Evolutionary conservation across 1,139 yeast genomes (phyloP), one percentile per base, ranked within the genome.

Genomic region (Yamadazyma spencermartinsiae): DNA sequence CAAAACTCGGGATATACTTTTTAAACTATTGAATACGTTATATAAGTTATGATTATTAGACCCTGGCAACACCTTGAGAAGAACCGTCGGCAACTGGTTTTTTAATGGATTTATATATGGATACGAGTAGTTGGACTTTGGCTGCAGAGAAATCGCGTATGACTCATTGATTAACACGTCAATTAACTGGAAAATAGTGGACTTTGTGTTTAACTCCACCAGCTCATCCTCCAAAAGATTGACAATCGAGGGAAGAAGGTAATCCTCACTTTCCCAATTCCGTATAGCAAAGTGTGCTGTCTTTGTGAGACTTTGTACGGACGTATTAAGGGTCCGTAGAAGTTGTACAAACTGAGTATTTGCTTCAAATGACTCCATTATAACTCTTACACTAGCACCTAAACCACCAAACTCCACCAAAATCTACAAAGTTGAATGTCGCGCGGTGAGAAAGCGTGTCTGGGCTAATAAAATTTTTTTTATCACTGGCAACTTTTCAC

Each of bases 281-380:
- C 76, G 73, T 43, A 81, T 56, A 11, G 88, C 74, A 56, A 82
- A 84, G 46, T 73, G 75, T 1, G 82, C 75, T 1, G 83, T 79
- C 37, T 73, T 74, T 14, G 68, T 66, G 16, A 84, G 70, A 19
- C 74, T 72, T 41, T 74, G 76, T 11, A 74, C 66, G 2, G 89
- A 76, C 0, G 95, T 89, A 35, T 79, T 80, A 35, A 88, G 65
- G 5, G 68, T 57, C 44, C 79, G 69, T 29, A 88, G 68, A 33
- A 79, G 72, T 52, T 80, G 85, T 12, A 76, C 66, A 50, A 88
- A 82, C 56, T 81, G 82, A 34, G 85, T 65, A 41, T 88, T 76
- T 2, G 88, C 86, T 55, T 84, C 94, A 58, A 86, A 84, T 1
- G 92, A 80, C 54, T 86, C 95, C 92, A 86, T 84, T 6, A 7